These are phyloP conservation scores for Aquilaria sinensis DNA, from an alignment of 345 rosid genomes.

Conservation along the genomic window DNA sequence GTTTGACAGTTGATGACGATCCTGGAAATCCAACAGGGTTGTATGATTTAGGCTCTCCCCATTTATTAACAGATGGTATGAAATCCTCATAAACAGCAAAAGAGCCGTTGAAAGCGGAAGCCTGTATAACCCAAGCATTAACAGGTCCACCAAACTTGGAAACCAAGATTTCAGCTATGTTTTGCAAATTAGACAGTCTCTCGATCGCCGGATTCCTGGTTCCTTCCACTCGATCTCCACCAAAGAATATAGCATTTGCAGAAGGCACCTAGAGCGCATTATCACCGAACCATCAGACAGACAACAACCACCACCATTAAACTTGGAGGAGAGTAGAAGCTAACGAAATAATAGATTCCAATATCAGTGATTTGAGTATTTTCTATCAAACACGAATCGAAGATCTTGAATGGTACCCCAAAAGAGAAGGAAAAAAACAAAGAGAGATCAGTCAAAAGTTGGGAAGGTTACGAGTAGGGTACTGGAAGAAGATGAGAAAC, in stretches of 20 bases:
- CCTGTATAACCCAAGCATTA: slow-evolving; percentile 75
- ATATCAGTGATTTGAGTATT: not conserved
- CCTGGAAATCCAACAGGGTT: slow-evolving; percentile 53
- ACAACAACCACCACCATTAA: not conserved
- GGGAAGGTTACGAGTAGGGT: slow-evolving; percentile 27
- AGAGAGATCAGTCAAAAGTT: not conserved
- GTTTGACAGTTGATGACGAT: slow-evolving; percentile 50
- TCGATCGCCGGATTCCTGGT: slow-evolving; percentile 63
- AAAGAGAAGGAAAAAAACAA: not conserved
- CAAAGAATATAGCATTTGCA: slow-evolving; percentile 68
- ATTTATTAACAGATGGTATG: slow-evolving; percentile 47
- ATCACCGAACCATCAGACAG: not conserved
- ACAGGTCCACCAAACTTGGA: slow-evolving; percentile 61
- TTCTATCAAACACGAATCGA: not conserved
- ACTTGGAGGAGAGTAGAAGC: not conserved
- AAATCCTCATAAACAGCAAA: slow-evolving; percentile 74
- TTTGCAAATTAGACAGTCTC: slow-evolving; percentile 57
- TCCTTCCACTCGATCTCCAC: slow-evolving; percentile 65
- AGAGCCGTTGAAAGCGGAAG: slow-evolving; percentile 59
- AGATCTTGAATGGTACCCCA: not conserved
- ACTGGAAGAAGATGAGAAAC: slow-evolving; percentile 38
- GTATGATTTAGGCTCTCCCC: slow-evolving; percentile 66
- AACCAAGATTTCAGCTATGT: slow-evolving; percentile 57
- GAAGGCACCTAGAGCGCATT: slow-evolving; percentile 42
- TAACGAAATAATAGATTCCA: not conserved